Evolutionary conservation across 1,139 yeast species (phyloP), one percentile per base, ranked within the genome.

Genomic region (Diutina neorugosa): DNA sequence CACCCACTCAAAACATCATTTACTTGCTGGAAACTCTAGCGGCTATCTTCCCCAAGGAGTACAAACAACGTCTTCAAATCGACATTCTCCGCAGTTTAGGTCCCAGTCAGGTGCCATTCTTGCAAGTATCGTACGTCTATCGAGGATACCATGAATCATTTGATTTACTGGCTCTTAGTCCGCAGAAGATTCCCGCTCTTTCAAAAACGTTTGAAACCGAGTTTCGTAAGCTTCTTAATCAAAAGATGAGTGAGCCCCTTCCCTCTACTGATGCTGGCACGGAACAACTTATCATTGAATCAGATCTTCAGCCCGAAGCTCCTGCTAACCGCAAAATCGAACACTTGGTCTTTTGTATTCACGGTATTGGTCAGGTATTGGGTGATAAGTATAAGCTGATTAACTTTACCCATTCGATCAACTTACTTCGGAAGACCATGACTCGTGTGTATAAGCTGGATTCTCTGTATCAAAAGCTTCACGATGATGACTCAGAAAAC

Each of bases 281-380:
- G n/a, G 19, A 46, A 27, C 40, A 46, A 16, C 25, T 14, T 4
- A 46, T 77, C 52, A 65, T 82, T 57, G 82, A 79, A 58, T 65
- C 73, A 7, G 89, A 82, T 62, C 81, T 73, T 60, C 70, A 76
- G 34, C 68, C 68, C 44, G 72, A 73, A 21, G 66, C 68, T 11
- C 65, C 65, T 21, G 69, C 76, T 4, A 66, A 73, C 44, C 69
- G 96, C 55, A 73, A 80, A 34, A 75, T 90, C 18, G 90, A 88
- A 52, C 97, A 93, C 66, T 68, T 93, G 54, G 79, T 91, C 1
- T 71, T 93, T 18, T 93, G 96, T 58, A 78, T 91, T 51, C 98
- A 93, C 66, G 98, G 98, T 0, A 88, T 93, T 57, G 98, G 98
- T 1, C 98, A 93, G 65, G 81, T 85, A 46, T 72, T 93, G 55